phyloP scores from a whole-genome alignment of 2,329 filamentous ascomycete genomes.

The Aspergillus sp. region DNA sequence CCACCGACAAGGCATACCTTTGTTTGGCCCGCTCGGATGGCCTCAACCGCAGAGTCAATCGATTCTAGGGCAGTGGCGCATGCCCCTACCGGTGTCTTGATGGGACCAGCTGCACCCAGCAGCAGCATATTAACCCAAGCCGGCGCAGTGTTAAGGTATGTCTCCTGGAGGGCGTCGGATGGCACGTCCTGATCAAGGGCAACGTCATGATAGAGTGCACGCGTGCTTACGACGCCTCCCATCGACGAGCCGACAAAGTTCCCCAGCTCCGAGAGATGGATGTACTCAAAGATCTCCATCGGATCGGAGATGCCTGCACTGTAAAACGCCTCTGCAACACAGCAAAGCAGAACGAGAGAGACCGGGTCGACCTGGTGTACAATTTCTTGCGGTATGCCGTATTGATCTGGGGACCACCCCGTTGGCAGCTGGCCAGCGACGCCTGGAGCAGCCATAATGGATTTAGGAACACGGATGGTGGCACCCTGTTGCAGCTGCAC shows the following conservation, averaged over 20 bases:
- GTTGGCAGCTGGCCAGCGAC: slow-evolving; percentile 93
- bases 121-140: slow-evolving; percentile 99
- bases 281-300: slow-evolving; percentile 99
- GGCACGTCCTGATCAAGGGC: slow-evolving; percentile 91
- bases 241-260: slow-evolving; percentile 97
- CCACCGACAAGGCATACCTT: slow-evolving; percentile 92
- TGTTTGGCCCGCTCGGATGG: slow-evolving; percentile 93
- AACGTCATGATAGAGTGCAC: slow-evolving; percentile 93
- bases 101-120: slow-evolving; percentile 88
- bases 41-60: slow-evolving; percentile 91
- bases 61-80: slow-evolving; percentile 95
- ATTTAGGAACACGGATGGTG: slow-evolving; percentile 56
- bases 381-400: slow-evolving; percentile 92
- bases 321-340: slow-evolving; percentile 81
- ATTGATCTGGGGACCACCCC: slow-evolving; percentile 90
- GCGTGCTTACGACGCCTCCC: slow-evolving; percentile 81
- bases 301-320: slow-evolving; percentile 91
- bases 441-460: background rate
- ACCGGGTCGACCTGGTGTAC: slow-evolving; percentile 93
- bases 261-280: slow-evolving; percentile 91
- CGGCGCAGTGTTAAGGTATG: slow-evolving; percentile 98
- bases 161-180: slow-evolving; percentile 96
- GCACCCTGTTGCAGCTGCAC: slow-evolving; percentile 91
- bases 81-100: slow-evolving; percentile 94
- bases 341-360: slow-evolving; percentile 89